phyloP scores from a whole-genome alignment of 1,284 basidiomycete genomes.

The Wolfiporia cocos region DNA sequence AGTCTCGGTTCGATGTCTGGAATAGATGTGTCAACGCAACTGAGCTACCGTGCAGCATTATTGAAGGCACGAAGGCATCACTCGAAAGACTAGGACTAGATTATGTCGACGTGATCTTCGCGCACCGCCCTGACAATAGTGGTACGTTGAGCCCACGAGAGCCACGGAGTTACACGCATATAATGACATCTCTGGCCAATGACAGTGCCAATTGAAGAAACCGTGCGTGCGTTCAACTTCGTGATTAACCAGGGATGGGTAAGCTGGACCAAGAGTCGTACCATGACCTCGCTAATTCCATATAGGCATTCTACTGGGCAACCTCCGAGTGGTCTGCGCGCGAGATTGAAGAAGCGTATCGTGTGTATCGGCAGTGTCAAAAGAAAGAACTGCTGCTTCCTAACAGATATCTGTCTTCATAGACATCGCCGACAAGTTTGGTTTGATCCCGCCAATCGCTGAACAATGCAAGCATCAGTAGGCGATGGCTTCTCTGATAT shows the following conservation, averaged over 20 bases:
- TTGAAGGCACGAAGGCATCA: conserved; percentile 70
- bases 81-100: conserved; percentile 68
- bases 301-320: conserved; percentile 69
- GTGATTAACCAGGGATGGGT: conserved; percentile 65
- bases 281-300: no score
- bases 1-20: no score
- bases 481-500: conserved; percentile 5
- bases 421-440: conserved; percentile 68
- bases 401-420: conserved; percentile 5
- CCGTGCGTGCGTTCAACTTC: conserved; percentile 68
- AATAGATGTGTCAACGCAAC: no score
- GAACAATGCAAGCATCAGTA: conserved; percentile 78
- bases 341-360: conserved; percentile 69
- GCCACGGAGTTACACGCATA: no score
- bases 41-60: conserved; percentile 39
- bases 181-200: no score
- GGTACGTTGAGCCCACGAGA: no score
- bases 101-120: conserved; percentile 75
- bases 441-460: conserved; percentile 67
- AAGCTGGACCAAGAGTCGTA: no score
- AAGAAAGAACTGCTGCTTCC: no score
- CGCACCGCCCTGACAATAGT: conserved; percentile 49
- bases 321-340: conserved; percentile 79
- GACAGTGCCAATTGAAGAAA: conserved; percentile 66
- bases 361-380: no score